Conservation (phyloP, 371 early-diverging fungal species). For the Mycotypha africana region DNA sequence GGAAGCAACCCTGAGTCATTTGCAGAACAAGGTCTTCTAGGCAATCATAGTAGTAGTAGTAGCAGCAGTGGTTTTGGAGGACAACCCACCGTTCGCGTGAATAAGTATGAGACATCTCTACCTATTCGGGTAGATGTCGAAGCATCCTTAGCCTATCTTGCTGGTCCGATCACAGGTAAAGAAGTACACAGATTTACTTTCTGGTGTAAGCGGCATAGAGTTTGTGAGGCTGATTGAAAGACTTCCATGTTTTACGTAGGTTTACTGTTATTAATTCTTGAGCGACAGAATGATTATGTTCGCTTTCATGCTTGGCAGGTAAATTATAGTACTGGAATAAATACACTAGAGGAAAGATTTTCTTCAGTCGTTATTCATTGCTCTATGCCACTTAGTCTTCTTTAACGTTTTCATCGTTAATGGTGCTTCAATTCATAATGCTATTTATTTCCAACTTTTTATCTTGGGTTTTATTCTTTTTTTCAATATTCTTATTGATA, state of each 20-base stretch:
- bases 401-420: constrained; percentile 28
- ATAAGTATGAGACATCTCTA: constrained; percentile 75
- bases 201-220: too few relatives aligned
- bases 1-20: constrained; percentile 17
- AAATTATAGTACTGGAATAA: constrained; percentile 10
- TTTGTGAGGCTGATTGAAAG: too few relatives aligned
- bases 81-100: constrained; percentile 51
- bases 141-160: constrained; percentile 66
- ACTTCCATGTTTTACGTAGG: too few relatives aligned
- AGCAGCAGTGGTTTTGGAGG: constrained; percentile 6
- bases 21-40: constrained; percentile 36
- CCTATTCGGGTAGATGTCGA: constrained; percentile 77
- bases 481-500: constrained; percentile 34
- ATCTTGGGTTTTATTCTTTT: constrained; percentile 53
- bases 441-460: constrained; percentile 47
- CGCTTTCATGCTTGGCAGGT: constrained; percentile 87
- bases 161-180: constrained; percentile 70
- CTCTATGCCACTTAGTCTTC: constrained; percentile 44
- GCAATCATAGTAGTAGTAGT: constrained; percentile 10
- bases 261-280: constrained; percentile 65
- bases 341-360: background rate
- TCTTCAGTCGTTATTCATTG: too few relatives aligned
- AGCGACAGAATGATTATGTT: constrained; percentile 78
- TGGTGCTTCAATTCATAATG: constrained; percentile 41
- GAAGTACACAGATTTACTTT: too few relatives aligned